A percentile compares a stretch with the other conserved stretches of the same genome.
Conservation (phyloP, 257 asterid genomes). For the Nicotiana noctiflora region DNA sequence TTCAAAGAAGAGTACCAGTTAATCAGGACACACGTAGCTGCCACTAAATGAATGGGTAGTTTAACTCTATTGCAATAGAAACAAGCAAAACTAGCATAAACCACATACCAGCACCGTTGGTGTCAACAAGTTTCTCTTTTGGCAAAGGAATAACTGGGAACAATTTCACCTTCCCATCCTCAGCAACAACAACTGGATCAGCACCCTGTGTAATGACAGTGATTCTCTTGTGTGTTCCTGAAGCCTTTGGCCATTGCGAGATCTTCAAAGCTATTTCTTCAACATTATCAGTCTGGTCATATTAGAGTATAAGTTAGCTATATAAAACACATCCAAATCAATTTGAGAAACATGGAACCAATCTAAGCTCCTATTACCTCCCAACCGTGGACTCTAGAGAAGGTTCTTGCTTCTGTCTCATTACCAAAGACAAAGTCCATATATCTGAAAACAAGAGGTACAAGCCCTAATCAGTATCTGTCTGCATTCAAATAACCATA, state of each 20-base stretch:
- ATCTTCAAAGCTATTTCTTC: conserved; percentile 89
- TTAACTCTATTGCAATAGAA: neutral
- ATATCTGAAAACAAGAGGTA: conserved; percentile 44
- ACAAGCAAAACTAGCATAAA: neutral
- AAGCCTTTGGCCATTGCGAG: conserved; percentile 88
- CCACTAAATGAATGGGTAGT: neutral
- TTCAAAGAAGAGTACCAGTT: neutral
- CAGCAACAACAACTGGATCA: conserved; percentile 89
- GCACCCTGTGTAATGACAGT: conserved; percentile 89
- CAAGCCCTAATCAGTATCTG: conserved; percentile 11
- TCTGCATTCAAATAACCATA: neutral
- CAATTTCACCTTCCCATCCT: conserved; percentile 81
- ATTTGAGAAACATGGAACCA: neutral
- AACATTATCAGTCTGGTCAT: conserved; percentile 70
- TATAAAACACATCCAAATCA: neutral
- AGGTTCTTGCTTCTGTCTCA: conserved; percentile 90
- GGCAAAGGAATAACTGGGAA: conserved; percentile 68
- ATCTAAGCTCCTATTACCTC: conserved; percentile 49
- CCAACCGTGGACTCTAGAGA: conserved; percentile 96
- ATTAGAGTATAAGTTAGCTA: conserved; percentile 13
- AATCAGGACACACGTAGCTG: neutral
- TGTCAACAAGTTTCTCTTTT: conserved; percentile 91
- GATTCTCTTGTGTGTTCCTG: conserved; percentile 76
- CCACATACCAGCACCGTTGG: conserved; percentile 62
- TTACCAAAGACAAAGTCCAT: conserved; percentile 79